phyloP scores from a whole-genome alignment of 1,284 basidiomycete species.

The Vanrija pseudolonga region DNA sequence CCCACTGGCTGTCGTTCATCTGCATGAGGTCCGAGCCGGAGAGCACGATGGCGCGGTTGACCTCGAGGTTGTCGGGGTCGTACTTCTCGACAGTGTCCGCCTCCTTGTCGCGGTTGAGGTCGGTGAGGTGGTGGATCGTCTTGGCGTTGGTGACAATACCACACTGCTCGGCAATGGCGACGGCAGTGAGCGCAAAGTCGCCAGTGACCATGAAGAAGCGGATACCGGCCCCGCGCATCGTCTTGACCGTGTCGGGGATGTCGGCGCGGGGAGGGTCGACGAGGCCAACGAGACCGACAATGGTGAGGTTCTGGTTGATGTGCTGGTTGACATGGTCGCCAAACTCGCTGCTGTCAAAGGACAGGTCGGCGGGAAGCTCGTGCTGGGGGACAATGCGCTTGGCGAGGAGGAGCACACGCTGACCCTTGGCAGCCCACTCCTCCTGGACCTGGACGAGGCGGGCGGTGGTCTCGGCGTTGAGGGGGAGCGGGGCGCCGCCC shows the following conservation, averaged over 20 bases:
- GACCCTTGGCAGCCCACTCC: constrained; percentile 58
- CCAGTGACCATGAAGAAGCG: constrained; percentile 69
- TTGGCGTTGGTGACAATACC: constrained; percentile 58
- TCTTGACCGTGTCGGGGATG: constrained; percentile 55
- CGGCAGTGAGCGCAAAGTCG: constrained; percentile 53
- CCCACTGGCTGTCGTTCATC: constrained; percentile 55
- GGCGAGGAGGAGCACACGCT: constrained; percentile 58
- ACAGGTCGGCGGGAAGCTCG: constrained; percentile 13
- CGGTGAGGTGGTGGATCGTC: constrained; percentile 35
- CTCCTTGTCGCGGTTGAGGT: constrained; percentile 41
- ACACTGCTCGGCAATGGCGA: constrained; percentile 60
- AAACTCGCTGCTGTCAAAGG: constrained; percentile 49
- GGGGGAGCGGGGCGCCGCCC: constrained; percentile 46
- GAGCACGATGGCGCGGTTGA: constrained; percentile 51
- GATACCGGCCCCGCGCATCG: constrained; percentile 60
- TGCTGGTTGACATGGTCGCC: constrained; percentile 35
- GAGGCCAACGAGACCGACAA: constrained; percentile 63
- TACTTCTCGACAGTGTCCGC: constrained; percentile 17
- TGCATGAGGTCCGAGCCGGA: constrained; percentile 57
- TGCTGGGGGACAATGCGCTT: constrained; percentile 37
- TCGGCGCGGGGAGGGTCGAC: constrained; percentile 63
- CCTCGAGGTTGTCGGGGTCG: constrained; percentile 20
- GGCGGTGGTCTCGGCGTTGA: constrained; percentile 38
- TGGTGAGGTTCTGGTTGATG: constrained; percentile 52
- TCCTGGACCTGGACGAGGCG: constrained; percentile 52